These are phyloP conservation scores for Hypoxylon sp. DNA, from an alignment of 2,329 filamentous ascomycete species.

Conservation along the genomic window DNA sequence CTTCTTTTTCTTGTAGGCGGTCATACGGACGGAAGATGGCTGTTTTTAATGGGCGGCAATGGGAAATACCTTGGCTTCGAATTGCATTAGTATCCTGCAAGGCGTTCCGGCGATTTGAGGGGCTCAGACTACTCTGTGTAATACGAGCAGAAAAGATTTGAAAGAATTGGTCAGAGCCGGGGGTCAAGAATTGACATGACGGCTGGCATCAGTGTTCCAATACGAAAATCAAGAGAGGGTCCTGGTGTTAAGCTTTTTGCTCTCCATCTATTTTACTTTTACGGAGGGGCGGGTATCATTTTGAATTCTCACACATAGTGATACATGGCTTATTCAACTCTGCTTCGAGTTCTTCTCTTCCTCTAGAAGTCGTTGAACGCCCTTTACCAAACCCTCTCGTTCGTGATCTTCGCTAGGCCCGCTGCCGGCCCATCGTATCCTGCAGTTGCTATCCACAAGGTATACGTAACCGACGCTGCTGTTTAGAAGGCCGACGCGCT, in stretches of 20 bases:
- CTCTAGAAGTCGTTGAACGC: slow-evolving; percentile 71
- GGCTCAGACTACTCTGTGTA: slow-evolving; percentile 32
- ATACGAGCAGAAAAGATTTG: slow-evolving; percentile 21
- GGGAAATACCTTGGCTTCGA: slow-evolving; percentile 34
- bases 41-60: slow-evolving; percentile 17
- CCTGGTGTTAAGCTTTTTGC: not conserved
- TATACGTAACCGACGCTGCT: slow-evolving; percentile 95
- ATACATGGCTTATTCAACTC: slow-evolving; percentile 26
- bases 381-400: slow-evolving; percentile 73
- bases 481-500: slow-evolving; percentile 80
- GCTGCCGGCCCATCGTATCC: slow-evolving; percentile 94
- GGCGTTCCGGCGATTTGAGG: slow-evolving; percentile 34
- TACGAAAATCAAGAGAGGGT: not conserved
- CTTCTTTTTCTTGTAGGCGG: slow-evolving; percentile 77
- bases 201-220: slow-evolving; percentile 7
- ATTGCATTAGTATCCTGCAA: slow-evolving; percentile 36
- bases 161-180: slow-evolving; percentile 17
- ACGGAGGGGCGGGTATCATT: slow-evolving; percentile 44
- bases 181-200: slow-evolving; percentile 22
- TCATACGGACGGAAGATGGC: no score
- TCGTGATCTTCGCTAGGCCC: slow-evolving; percentile 75
- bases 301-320: slow-evolving; percentile 22
- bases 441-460: slow-evolving; percentile 86
- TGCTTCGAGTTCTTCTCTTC: slow-evolving; percentile 61
- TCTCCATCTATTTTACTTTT: not conserved